Evolutionary conservation across 208 protist genomes (phyloP).

Genomic region (Strigomonas galati): DNA sequence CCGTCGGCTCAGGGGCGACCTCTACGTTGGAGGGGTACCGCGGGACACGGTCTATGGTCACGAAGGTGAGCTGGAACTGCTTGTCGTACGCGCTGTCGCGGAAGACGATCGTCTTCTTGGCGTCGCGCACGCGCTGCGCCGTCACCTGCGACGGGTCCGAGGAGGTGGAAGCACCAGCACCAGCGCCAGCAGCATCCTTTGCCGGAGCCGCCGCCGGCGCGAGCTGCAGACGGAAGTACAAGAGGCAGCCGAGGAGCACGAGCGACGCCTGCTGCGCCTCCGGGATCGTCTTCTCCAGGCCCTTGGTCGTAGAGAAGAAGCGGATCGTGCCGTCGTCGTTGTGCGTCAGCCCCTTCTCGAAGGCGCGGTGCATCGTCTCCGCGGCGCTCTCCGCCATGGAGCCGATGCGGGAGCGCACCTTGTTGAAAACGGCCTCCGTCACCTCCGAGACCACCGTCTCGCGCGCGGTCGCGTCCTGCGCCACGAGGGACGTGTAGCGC

Average conservation of each 20-base stretch:
- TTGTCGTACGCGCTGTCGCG: conserved; percentile 45
- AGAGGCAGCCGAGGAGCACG: conserved; percentile 53
- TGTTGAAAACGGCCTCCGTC: conserved; percentile 54
- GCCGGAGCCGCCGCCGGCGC: conserved; percentile 1
- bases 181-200: neutral
- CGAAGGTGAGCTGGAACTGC: conserved; percentile 56
- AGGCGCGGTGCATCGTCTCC: conserved; percentile 72
- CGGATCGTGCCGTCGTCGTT: conserved; percentile 63
- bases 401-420: conserved; percentile 49
- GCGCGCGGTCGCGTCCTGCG: conserved; percentile 49
- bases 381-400: conserved; percentile 75
- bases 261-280: conserved; percentile 62
- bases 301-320: conserved; percentile 67
- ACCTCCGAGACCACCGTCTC: conserved; percentile 44
- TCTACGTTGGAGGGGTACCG: conserved; percentile 41
- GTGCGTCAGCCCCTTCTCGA: conserved; percentile 70
- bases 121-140: conserved; percentile 23
- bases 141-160: conserved; percentile 18
- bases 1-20: conserved; percentile 15
- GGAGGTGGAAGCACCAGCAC: neutral
- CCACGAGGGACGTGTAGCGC: conserved; percentile 46
- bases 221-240: conserved; percentile 79
- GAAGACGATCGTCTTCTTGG: conserved; percentile 27
- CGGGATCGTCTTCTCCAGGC: conserved; percentile 55
- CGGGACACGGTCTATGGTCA: conserved; percentile 34